Evolutionary conservation across 192 early-diverging fungal species (phyloP), one percentile per base, ranked within the genome.

Genomic region (Phlyctochytrium arcticum): DNA sequence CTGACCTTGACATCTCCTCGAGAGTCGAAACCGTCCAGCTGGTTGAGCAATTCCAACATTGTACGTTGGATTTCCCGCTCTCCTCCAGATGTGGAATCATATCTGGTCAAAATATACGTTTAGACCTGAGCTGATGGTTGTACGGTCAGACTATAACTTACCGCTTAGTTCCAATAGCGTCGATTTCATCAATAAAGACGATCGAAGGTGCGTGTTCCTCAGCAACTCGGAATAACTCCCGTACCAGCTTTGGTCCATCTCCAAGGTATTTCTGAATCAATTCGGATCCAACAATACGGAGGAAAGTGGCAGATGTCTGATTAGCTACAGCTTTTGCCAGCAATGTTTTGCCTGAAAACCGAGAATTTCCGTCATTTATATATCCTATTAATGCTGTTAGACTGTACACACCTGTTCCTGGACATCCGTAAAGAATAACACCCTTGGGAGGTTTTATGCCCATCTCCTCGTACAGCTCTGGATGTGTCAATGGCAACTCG

Each of bases 111-210:
- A 17, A 56, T 33, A 55, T 0, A 24, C 4, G 19, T 31, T 33
- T 12, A 27, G 30, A 12, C n/a, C n/a, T n/a, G n/a, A n/a, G n/a
- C n/a, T n/a, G n/a, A n/a, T n/a, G n/a, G n/a, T n/a, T n/a, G n/a
- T n/a, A n/a, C n/a, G 9, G 21, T 6, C n/a, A n/a, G n/a, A n/a
- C n/a, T n/a, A n/a, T n/a, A n/a, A 10, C 5, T 31, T 65, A 80
- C 71, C 89, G 89, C 78, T 99, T 99, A 31, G 95, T 99, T 51
- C 92, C 96, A 44, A 99, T 82, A 17, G 96, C 96, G 68, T 98
- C 96, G 64, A 98, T 96, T 80, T 98, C 96, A 72, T 98, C 96
- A 75, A 98, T 98, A 73, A 99, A 98, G 57, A 99, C 93, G 83
- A 99, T 99, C 6, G 92, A 91, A 3, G 96, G 96, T 10, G 94